Conservation (phyloP, 108 stramenopile genomes). For the Cyclotella baltica region DNA sequence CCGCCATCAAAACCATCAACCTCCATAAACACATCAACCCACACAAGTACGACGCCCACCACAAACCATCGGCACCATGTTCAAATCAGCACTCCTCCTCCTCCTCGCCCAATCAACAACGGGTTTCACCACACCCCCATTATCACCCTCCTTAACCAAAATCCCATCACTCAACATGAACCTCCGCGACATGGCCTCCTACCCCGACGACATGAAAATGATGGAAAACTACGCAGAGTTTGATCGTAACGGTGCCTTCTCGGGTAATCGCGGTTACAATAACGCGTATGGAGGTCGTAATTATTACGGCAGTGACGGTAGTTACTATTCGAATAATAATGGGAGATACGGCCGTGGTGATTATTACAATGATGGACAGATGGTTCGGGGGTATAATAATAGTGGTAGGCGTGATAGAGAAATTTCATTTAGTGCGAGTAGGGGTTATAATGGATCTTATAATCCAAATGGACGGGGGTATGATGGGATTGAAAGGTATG, state of each 20-base stretch:
- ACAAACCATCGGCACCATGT: slow-evolving; percentile 2
- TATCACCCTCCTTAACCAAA: not conserved
- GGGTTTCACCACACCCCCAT: slow-evolving; percentile 11
- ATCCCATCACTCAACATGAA: not conserved
- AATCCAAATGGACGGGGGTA: slow-evolving; percentile 15
- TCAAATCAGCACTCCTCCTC: slow-evolving; percentile 10
- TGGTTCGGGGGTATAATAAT: slow-evolving; percentile 3
- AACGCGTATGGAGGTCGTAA: not conserved
- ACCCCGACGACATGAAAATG: slow-evolving; percentile 27
- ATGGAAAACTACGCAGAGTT: slow-evolving; percentile 21
- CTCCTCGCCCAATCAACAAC: slow-evolving; percentile 13
- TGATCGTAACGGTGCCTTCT: slow-evolving; percentile 35
- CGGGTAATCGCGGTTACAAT: slow-evolving; percentile 10
- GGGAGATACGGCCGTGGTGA: not conserved
- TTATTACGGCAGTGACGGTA: slow-evolving; percentile 4
- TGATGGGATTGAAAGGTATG: slow-evolving; percentile 7
- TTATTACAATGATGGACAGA: no score
- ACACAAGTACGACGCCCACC: no score
- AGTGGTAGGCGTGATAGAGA: slow-evolving; percentile 4
- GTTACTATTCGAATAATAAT: not conserved
- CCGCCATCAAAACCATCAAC: no score
- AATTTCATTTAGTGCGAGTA: slow-evolving; percentile 6
- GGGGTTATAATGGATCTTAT: slow-evolving; percentile 16
- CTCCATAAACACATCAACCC: not conserved
- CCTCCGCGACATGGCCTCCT: slow-evolving; percentile 27